Percentiles rank a stretch among this genome's conserved stretches.
Evolutionary conservation across 2,329 filamentous ascomycete genomes (phyloP).

Genomic region (Neopestalotiopsis clavispora): DNA sequence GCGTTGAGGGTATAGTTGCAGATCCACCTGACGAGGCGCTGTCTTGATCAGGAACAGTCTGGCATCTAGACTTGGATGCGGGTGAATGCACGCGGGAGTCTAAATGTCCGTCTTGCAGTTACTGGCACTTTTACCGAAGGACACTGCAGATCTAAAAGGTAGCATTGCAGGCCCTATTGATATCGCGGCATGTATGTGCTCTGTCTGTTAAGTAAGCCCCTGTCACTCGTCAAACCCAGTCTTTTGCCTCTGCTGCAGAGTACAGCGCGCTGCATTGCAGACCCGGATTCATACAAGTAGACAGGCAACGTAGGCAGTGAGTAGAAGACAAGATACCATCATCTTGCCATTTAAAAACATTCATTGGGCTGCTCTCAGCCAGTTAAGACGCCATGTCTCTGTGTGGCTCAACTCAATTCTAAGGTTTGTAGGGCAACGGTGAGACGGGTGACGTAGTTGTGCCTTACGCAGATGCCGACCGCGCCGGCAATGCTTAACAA

Average conservation of each 20-base stretch:
- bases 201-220: too few species aligned
- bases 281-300: too few species aligned
- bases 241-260: too few species aligned
- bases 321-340: too few species aligned
- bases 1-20: background rate
- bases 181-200: too few species aligned
- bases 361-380: background rate
- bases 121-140: background rate
- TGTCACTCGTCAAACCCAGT: too few species aligned
- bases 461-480: background rate
- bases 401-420: constrained; percentile 1
- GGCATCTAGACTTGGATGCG: background rate
- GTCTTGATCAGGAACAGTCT: background rate
- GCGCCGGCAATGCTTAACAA: too few species aligned
- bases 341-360: background rate
- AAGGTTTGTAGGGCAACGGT: background rate
- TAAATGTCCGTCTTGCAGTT: background rate
- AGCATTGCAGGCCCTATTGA: background rate
- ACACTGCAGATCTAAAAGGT: constrained; percentile 1
- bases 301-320: too few species aligned
- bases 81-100: background rate
- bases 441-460: background rate
- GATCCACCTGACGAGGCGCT: background rate
- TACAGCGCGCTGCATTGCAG: too few species aligned
- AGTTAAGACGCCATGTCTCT: background rate